Conservation (phyloP, 192 early-diverging fungal species). For the Neocallimastix lanati region DNA sequence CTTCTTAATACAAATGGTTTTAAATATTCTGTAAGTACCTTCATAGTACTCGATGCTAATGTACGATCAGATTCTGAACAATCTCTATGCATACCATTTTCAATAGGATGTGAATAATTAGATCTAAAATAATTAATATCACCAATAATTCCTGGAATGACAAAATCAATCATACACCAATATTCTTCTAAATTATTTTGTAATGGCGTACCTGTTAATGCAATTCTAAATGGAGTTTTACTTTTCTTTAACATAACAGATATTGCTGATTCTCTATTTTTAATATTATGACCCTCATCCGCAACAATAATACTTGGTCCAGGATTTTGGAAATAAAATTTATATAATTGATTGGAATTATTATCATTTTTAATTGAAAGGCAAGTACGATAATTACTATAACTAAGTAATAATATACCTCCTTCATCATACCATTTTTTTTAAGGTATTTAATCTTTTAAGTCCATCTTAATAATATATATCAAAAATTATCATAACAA, state of each 20-base stretch:
- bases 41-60: neutral
- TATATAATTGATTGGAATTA: neutral
- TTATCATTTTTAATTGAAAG: neutral
- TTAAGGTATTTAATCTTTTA: neutral
- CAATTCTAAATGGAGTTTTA: conserved; percentile 36
- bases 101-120: conserved; percentile 39
- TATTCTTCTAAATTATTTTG: conserved; percentile 72
- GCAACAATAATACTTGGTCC: conserved; percentile 54
- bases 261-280: conserved; percentile 14
- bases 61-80: neutral
- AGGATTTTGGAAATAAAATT: conserved; percentile 24
- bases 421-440: neutral
- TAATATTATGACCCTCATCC: conserved; percentile 71
- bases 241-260: conserved; percentile 14
- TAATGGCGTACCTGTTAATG: conserved; percentile 66
- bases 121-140: conserved; percentile 26
- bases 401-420: neutral
- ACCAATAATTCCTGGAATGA: conserved; percentile 41
- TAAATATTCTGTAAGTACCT: neutral
- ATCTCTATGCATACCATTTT: conserved; percentile 33
- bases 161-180: conserved; percentile 63
- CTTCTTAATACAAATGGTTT: neutral
- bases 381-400: neutral
- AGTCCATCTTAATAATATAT: neutral
- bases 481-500: too few species aligned